These are phyloP conservation scores for Lactarius indigo DNA, from an alignment of 768 basidiomycete genomes.

Conservation along the genomic window DNA sequence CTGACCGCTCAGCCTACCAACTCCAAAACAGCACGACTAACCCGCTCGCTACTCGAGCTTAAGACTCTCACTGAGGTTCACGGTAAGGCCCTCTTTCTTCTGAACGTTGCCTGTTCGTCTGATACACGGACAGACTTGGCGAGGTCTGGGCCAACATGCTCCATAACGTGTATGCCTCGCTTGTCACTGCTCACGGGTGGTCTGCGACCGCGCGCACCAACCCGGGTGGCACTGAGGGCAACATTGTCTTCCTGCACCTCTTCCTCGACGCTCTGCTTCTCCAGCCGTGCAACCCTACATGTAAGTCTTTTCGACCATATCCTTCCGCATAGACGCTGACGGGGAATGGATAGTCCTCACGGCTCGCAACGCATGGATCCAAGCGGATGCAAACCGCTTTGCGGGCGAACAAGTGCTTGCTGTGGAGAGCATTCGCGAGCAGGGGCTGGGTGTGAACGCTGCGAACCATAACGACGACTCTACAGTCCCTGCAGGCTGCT, in stretches of 20 bases:
- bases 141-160: constrained; percentile 54
- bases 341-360: constrained; percentile 35
- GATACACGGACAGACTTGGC: constrained; percentile 39
- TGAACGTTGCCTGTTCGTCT: background rate
- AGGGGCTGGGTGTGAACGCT: constrained; percentile 47
- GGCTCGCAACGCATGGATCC: constrained; percentile 50
- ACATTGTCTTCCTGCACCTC: constrained; percentile 49
- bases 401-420: constrained; percentile 42
- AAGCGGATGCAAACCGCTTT: constrained; percentile 49
- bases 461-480: constrained; percentile 33
- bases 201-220: constrained; percentile 40
- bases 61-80: constrained; percentile 44
- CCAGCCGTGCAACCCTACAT: constrained; percentile 48
- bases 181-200: constrained; percentile 31
- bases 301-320: constrained; percentile 31
- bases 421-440: constrained; percentile 47
- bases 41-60: constrained; percentile 42
- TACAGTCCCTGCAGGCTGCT: constrained; percentile 33
- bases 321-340: background rate
- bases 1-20: constrained; percentile 4
- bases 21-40: constrained; percentile 32
- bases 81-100: constrained; percentile 32
- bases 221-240: constrained; percentile 41
- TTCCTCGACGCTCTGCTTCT: constrained; percentile 48
- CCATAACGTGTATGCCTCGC: constrained; percentile 35